Percentiles rank a stretch among this genome's conserved stretches.
Evolutionary conservation across 768 basidiomycete genomes (phyloP).

Genomic region (Termitomyces sp.): DNA sequence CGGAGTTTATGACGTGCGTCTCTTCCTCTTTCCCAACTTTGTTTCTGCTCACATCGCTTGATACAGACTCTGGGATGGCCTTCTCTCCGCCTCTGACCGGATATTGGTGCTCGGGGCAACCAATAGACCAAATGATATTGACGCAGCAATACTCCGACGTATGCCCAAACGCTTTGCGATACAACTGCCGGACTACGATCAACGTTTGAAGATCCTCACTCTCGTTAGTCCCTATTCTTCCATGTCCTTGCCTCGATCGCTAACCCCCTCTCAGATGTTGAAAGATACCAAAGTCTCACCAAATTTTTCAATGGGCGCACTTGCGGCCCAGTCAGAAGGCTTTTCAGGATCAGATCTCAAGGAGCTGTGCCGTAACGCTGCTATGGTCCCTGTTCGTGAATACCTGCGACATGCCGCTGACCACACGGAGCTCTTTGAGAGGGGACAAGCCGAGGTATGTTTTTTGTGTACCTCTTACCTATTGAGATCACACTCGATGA

Average conservation of each 20-base stretch:
- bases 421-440: slow-evolving; percentile 42
- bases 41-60: not conserved
- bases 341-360: slow-evolving; percentile 88
- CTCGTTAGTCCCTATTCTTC: slow-evolving; percentile 48
- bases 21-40: not conserved
- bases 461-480: not conserved
- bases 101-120: slow-evolving; percentile 94
- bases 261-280: slow-evolving; percentile 64
- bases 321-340: slow-evolving; percentile 72
- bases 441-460: slow-evolving; percentile 48
- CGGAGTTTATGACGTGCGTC: slow-evolving; percentile 88
- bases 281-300: slow-evolving; percentile 68
- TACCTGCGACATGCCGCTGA: slow-evolving; percentile 57
- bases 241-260: not conserved
- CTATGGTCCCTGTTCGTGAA: slow-evolving; percentile 90
- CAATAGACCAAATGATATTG: slow-evolving; percentile 92
- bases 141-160: slow-evolving; percentile 83
- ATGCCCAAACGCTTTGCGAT: slow-evolving; percentile 97
- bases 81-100: slow-evolving; percentile 75
- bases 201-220: slow-evolving; percentile 80
- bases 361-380: slow-evolving; percentile 91
- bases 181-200: slow-evolving; percentile 71
- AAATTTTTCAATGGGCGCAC: slow-evolving; percentile 54
- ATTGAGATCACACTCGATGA: not conserved
- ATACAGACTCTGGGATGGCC: slow-evolving; percentile 89